Percentiles rank a stretch among this genome's conserved stretches.
Conservation (phyloP, 768 basidiomycete species). For the Tylopilus rubrobrunneus region DNA sequence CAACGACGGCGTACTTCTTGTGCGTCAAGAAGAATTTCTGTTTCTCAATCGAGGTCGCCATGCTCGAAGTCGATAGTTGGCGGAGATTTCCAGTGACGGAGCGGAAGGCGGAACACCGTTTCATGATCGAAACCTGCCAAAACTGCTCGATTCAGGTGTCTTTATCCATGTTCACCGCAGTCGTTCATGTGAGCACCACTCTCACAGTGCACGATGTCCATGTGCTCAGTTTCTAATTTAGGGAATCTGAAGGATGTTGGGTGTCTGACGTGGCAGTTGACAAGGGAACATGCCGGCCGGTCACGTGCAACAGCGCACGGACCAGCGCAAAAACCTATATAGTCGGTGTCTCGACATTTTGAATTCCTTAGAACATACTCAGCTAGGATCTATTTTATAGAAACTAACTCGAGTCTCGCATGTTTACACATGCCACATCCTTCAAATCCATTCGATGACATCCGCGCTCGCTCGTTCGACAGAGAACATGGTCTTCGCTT, state of each 20-base stretch:
- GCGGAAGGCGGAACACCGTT: slow-evolving; percentile 3
- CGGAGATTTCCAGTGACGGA: slow-evolving; percentile 5
- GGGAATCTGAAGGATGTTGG: not conserved
- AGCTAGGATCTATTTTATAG: slow-evolving; percentile 79
- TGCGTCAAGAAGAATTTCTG: slow-evolving; percentile 55
- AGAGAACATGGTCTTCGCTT: slow-evolving; percentile 52
- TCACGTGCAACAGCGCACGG: slow-evolving; percentile 21
- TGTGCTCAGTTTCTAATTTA: not conserved
- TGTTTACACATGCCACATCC: slow-evolving; percentile 72
- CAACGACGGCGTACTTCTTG: slow-evolving; percentile 71
- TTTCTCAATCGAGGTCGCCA: slow-evolving; percentile 39
- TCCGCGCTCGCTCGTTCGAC: slow-evolving; percentile 60
- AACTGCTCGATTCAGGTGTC: not conserved
- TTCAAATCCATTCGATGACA: slow-evolving; percentile 73
- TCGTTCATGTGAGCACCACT: not conserved
- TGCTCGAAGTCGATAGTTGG: slow-evolving; percentile 13
- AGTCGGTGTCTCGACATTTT: slow-evolving; percentile 11
- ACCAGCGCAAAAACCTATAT: slow-evolving; percentile 35
- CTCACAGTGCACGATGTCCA: not conserved
- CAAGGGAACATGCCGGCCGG: not conserved
- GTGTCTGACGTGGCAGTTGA: not conserved
- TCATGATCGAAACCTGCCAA: not conserved
- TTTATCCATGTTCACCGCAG: not conserved
- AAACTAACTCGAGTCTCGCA: slow-evolving; percentile 78
- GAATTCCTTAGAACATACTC: slow-evolving; percentile 66